Percentiles rank a stretch among this genome's conserved stretches.
These are phyloP conservation scores for Neurospora sp. DNA, from an alignment of 495 filamentous ascomycete genomes.

Conservation along the genomic window DNA sequence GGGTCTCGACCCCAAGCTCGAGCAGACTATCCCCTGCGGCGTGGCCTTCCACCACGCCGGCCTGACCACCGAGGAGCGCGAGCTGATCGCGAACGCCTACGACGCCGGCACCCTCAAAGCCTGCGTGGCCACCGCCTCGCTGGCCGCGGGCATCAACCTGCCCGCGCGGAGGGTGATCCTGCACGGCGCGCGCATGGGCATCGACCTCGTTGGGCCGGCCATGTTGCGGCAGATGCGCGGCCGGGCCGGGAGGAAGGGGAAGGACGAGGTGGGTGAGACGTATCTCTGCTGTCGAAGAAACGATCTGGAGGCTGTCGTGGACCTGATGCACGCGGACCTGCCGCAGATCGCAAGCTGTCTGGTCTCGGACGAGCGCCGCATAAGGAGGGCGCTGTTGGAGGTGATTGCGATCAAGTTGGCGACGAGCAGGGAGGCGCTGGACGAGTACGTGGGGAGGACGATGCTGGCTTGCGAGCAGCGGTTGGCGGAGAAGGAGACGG, in stretches of 20 bases:
- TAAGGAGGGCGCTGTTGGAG: constrained; percentile 59
- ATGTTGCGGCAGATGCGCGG: constrained; percentile 83
- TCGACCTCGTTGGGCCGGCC: constrained; percentile 64
- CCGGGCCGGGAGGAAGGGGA: constrained; percentile 72
- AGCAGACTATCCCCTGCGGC: constrained; percentile 52
- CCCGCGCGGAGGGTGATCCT: constrained; percentile 69
- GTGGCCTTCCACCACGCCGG: constrained; percentile 77
- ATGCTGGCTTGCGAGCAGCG: constrained; percentile 50
- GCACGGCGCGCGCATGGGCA: constrained; percentile 67
- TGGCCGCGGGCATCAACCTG: constrained; percentile 75
- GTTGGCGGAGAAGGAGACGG: constrained; percentile 30
- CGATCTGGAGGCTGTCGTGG: constrained; percentile 60
- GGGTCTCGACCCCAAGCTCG: constrained; percentile 58
- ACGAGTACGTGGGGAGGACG: constrained; percentile 62
- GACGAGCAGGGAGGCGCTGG: constrained; percentile 54
- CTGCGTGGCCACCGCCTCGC: constrained; percentile 71
- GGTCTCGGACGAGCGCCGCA: constrained; percentile 54
- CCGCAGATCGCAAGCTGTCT: constrained; percentile 63
- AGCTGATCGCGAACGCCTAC: constrained; percentile 63
- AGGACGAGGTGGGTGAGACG: constrained; percentile 71
- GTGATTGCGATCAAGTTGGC: constrained; percentile 62
- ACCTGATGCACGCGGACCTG: constrained; percentile 63
- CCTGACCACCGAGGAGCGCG: constrained; percentile 70
- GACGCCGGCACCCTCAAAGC: constrained; percentile 60
- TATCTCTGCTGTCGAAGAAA: constrained; percentile 63